A percentile compares a stretch with the other conserved stretches of the same genome.
Evolutionary conservation across 768 basidiomycete genomes (phyloP).

Genomic region (Termitomyces sp.): DNA sequence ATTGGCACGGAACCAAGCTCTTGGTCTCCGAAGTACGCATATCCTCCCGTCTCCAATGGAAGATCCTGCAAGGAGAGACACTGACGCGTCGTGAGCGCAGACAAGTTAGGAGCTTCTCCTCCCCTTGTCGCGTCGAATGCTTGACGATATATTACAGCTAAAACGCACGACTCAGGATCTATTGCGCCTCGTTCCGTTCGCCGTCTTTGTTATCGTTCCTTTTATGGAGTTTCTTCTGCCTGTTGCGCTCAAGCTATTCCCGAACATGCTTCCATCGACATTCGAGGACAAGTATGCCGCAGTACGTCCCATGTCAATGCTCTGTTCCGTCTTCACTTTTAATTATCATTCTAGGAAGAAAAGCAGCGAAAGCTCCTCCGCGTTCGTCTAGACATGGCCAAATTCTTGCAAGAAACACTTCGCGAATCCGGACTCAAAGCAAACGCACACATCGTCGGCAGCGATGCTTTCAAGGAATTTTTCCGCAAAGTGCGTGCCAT

Average conservation of each 20-base stretch:
- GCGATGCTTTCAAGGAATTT: slow-evolving; percentile 97
- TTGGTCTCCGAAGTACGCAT: slow-evolving; percentile 93
- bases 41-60: slow-evolving; percentile 81
- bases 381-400: slow-evolving; percentile 96
- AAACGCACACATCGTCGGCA: slow-evolving; percentile 88
- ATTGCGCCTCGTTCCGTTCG: slow-evolving; percentile 89
- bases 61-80: slow-evolving; percentile 85
- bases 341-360: slow-evolving; percentile 66
- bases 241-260: slow-evolving; percentile 94
- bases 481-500: slow-evolving; percentile 79
- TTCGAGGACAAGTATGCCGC: slow-evolving; percentile 97
- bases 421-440: slow-evolving; percentile 91
- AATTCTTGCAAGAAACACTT: slow-evolving; percentile 97
- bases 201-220: slow-evolving; percentile 90
- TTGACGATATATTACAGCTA: slow-evolving; percentile 42
- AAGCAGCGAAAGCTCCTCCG: slow-evolving; percentile 94
- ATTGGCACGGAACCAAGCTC: slow-evolving; percentile 95
- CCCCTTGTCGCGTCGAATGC: not conserved
- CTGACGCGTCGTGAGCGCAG: slow-evolving; percentile 90
- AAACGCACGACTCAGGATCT: slow-evolving; percentile 92
- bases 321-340: not conserved
- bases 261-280: slow-evolving; percentile 97
- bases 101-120: slow-evolving; percentile 58
- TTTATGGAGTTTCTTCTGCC: slow-evolving; percentile 98
- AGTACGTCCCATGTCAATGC: slow-evolving; percentile 36